Conservation (phyloP, 192 early-diverging fungal species). For the Linnemannia schmuckeri region DNA sequence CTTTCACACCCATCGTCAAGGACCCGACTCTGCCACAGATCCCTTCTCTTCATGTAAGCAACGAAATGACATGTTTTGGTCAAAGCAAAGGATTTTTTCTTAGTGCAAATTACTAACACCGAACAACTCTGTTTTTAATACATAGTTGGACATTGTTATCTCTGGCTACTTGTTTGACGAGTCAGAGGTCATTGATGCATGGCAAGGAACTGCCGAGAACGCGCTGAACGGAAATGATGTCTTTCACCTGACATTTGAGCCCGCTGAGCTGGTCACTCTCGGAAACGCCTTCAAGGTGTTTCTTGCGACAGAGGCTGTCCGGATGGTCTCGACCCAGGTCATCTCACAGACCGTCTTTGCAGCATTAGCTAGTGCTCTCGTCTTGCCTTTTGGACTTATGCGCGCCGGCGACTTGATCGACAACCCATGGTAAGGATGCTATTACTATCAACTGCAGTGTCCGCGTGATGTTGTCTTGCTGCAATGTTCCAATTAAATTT, state of each 20-base stretch:
- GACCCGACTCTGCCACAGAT: slow-evolving; percentile 66
- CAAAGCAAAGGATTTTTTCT: not conserved
- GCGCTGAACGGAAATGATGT: slow-evolving; percentile 53
- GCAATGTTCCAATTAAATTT: not conserved
- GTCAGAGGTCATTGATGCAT: slow-evolving; percentile 53
- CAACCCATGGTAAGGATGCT: slow-evolving; percentile 65
- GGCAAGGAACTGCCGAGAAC: slow-evolving; percentile 57
- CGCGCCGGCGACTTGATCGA: slow-evolving; percentile 70
- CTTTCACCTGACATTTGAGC: slow-evolving; percentile 66
- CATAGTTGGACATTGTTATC: slow-evolving; percentile 66
- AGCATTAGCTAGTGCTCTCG: slow-evolving; percentile 64
- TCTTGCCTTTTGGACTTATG: slow-evolving; percentile 63
- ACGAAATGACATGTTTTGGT: not conserved
- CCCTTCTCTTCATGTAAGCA: slow-evolving; percentile 64
- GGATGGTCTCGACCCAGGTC: slow-evolving; percentile 62
- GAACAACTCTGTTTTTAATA: not conserved
- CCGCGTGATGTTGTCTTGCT: not conserved
- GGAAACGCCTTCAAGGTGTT: slow-evolving; percentile 66
- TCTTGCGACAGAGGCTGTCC: slow-evolving; percentile 63
- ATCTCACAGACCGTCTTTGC: slow-evolving; percentile 65
- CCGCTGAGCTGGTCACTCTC: slow-evolving; percentile 56
- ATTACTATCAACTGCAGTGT: not conserved
- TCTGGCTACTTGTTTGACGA: slow-evolving; percentile 69
- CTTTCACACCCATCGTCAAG: slow-evolving; percentile 62
- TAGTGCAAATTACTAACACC: not conserved